Base-by-base conservation (phyloP, 345 rosid species). In the Nephelium lappaceum region DNA sequence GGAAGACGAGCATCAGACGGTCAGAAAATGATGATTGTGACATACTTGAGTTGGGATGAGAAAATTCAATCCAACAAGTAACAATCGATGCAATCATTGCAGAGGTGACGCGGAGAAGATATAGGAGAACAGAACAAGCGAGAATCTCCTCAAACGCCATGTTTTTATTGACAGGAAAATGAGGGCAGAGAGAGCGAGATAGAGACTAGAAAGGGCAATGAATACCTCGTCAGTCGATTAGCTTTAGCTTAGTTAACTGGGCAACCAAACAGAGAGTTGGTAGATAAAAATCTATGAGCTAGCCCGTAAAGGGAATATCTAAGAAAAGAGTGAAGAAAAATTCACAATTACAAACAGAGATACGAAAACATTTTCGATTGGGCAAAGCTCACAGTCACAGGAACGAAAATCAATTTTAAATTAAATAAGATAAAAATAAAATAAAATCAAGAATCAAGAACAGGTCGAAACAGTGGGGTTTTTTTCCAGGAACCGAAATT, bases 241-340 rank as follows among this genome's bases (percentile, higher is more conserved):
- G 36, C n/a, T 47, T 45, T 11, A 47, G 53, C 8, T 23, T 11
- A 12, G 51, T 38, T n/a, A 47, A 72, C 38, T 36, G 1, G 66
- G 75, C 19, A 67, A 66, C 55, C 67, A 41, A 69, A 78, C 51
- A 24, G 72, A 69, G 55, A 49, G 11, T 69, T 51, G 49, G 39
- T 65, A 31, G 43, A 36, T 27, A 42, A 53, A 45, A 81, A 11
- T 15, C 55, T 6, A 5, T 4, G 21, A 42, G 21, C 12, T 23
- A 41, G 24, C 57, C 57, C 58, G 42, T 25, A 16, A 36, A 43
- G 38, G 1, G 16, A 43, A 63, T 39, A 4, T 70, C 39, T 4
- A n/a, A 38, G 11, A 61, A 18, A 27, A 18, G 55, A 49, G 79
- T 5, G 68, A 7, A 78, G 16, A 62, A 65, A 76, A 23, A 57